Evolutionary conservation across 2,329 filamentous ascomycete genomes (phyloP), one percentile per base, ranked within the genome.

Genomic region (Aureobasidium sp.): DNA sequence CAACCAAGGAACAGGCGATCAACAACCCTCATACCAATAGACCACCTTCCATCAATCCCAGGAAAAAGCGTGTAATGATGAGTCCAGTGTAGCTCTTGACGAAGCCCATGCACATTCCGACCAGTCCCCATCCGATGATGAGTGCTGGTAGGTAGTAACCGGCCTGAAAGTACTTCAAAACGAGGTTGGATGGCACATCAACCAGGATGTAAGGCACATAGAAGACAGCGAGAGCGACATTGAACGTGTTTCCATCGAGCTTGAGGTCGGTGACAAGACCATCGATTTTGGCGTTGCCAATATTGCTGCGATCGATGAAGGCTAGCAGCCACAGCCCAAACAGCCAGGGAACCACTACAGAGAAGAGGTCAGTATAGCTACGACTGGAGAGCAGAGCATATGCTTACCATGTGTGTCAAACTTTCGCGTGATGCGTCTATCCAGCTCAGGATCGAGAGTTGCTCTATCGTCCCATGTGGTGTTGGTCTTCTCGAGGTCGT

Each of bases 271-370:
- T 66, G 10, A 68, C 65, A 0, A 78, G 67, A 29, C 76, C 74
- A 21, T 74, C 73, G 54, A 78, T 74, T 38, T 73, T 71, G 0
- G 76, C 75, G 51, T 77, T 78, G 37, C 75, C 74, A 45, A 74
- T 71, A 59, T 74, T 74, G 60, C 66, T 68, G 25, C 75, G 68
- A 64, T 78, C 77, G 60, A 79, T 78, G 69, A 78, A 78, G 8
- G 76, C 74, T n/a, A 78, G 69, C 4, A 78, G 71, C 74, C 75
- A 78, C 15, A 79, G 69, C 10, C 70, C 68, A 49, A 78, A 78
- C 6, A 78, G 69, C 75, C 74, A 77, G 4, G 76, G 76, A 11
- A 79, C 65, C 31, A 78, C 42, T 47, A 23, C 5, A 17, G 10
- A 23, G 17, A 17, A 19, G 8, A 13, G 9, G 15, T 57, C 9